These are phyloP conservation scores for Trametes hirsuta DNA, from an alignment of 1,284 basidiomycete species.

Conservation along the genomic window DNA sequence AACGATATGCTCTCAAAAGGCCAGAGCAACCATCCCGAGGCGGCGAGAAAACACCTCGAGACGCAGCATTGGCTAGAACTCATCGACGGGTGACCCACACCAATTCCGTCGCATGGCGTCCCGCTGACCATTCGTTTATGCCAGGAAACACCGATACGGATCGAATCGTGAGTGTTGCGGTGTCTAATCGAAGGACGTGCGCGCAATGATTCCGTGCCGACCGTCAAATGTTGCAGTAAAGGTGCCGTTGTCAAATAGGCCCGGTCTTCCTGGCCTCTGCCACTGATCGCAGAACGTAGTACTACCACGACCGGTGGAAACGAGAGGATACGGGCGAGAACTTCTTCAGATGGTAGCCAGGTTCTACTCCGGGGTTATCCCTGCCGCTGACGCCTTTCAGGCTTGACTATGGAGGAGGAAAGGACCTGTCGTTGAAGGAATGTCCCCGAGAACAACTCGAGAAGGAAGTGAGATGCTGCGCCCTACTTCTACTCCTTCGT, in stretches of 20 bases:
- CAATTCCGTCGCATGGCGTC: neutral
- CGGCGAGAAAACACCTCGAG: conserved; percentile 52
- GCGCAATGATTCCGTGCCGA: neutral
- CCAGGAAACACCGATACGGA: conserved; percentile 71
- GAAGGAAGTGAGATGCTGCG: conserved; percentile 49
- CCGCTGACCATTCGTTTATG: neutral
- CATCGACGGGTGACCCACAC: conserved; percentile 53
- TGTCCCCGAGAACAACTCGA: conserved; percentile 73
- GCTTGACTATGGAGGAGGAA: conserved; percentile 75
- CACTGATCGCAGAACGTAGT: conserved; percentile 40
- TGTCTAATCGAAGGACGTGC: neutral
- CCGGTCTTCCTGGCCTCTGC: neutral
- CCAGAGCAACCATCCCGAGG: conserved; percentile 28
- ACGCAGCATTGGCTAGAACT: conserved; percentile 70
- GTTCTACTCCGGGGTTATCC: neutral
- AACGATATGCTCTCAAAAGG: conserved; percentile 41
- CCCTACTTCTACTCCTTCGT: neutral
- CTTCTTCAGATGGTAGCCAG: conserved; percentile 66
- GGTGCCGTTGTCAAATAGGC: conserved; percentile 16
- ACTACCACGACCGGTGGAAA: conserved; percentile 67
- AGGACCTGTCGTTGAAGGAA: conserved; percentile 63
- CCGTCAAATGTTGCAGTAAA: conserved; percentile 19
- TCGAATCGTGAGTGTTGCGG: conserved; percentile 51
- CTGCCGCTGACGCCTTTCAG: conserved; percentile 38
- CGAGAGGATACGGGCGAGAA: conserved; percentile 66